Conservation (phyloP, 2,329 filamentous ascomycete genomes). For the Trichoderma breve region DNA sequence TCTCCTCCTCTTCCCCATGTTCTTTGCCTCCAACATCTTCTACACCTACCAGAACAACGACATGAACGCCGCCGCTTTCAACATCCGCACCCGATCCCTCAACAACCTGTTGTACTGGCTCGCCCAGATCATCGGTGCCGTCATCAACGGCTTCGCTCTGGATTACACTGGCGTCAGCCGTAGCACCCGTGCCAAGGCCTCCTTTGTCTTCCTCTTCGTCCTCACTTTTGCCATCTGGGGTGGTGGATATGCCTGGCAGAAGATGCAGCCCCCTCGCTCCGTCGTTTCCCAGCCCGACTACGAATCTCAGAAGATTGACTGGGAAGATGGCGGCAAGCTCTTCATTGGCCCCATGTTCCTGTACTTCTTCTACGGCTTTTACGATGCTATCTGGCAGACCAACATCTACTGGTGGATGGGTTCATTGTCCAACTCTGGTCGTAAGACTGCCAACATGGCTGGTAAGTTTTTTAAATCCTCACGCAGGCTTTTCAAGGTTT, state of each 20-base stretch:
- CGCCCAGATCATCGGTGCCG: conserved; percentile 54
- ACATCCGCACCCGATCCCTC: conserved; percentile 54
- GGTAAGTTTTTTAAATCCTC: conserved; percentile 50
- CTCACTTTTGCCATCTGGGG: conserved; percentile 81
- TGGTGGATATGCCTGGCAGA: conserved; percentile 76
- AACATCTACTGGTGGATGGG: conserved; percentile 75
- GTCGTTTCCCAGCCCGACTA: conserved; percentile 30
- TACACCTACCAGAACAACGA: conserved; percentile 60
- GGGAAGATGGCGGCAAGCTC: conserved; percentile 54
- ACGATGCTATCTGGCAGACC: conserved; percentile 83
- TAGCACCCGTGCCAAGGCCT: conserved; percentile 69
- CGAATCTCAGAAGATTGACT: conserved; percentile 50
- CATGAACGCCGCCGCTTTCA: conserved; percentile 55
- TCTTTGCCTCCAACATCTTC: conserved; percentile 55
- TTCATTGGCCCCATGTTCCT: conserved; percentile 82
- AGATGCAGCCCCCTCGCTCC: conserved; percentile 53
- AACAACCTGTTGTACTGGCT: conserved; percentile 57
- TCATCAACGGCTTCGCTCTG: conserved; percentile 46
- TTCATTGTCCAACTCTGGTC: conserved; percentile 84
- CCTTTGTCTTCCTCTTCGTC: conserved; percentile 56
- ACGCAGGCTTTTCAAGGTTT: no score
- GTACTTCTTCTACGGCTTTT: conserved; percentile 88
- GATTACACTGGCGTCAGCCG: conserved; percentile 76
- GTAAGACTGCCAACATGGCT: conserved; percentile 84
- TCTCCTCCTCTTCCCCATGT: conserved; percentile 56